phyloP scores from a whole-genome alignment of 1,284 basidiomycete species.

The Meripilus lineatus region DNA sequence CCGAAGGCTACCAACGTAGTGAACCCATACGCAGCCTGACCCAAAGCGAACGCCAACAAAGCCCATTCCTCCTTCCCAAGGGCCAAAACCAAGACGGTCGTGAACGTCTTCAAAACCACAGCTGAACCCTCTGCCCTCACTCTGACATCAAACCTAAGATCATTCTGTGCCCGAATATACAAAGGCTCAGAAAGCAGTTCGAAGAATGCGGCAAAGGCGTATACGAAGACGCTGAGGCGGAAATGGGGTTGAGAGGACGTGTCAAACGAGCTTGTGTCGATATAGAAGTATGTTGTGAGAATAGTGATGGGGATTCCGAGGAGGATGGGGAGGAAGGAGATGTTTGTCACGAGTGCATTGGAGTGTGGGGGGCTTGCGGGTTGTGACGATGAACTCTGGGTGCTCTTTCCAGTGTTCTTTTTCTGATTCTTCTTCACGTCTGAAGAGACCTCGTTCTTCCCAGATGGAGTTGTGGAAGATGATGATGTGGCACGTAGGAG shows the following conservation, averaged over 20 bases:
- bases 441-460: neutral
- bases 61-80: conserved; percentile 47
- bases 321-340: conserved; percentile 27
- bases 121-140: conserved; percentile 82
- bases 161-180: conserved; percentile 75
- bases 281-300: conserved; percentile 24
- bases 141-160: conserved; percentile 60
- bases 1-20: conserved; percentile 30
- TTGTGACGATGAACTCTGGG: neutral
- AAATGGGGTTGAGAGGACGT: conserved; percentile 59
- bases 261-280: conserved; percentile 19
- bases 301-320: conserved; percentile 28
- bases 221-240: conserved; percentile 55
- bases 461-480: neutral
- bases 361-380: neutral
- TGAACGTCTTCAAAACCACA: conserved; percentile 69
- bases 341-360: conserved; percentile 21
- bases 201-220: conserved; percentile 66
- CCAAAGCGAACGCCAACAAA: conserved; percentile 77
- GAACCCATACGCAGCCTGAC: conserved; percentile 69
- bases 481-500: conserved; percentile 45
- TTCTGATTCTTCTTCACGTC: neutral
- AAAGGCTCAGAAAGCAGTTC: conserved; percentile 83
- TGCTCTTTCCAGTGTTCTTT: neutral
- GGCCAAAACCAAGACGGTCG: conserved; percentile 62